Percentiles rank a stretch among this genome's conserved stretches.
Evolutionary conservation across 192 early-diverging fungal species (phyloP).

Genomic region (Dissophora ornata): DNA sequence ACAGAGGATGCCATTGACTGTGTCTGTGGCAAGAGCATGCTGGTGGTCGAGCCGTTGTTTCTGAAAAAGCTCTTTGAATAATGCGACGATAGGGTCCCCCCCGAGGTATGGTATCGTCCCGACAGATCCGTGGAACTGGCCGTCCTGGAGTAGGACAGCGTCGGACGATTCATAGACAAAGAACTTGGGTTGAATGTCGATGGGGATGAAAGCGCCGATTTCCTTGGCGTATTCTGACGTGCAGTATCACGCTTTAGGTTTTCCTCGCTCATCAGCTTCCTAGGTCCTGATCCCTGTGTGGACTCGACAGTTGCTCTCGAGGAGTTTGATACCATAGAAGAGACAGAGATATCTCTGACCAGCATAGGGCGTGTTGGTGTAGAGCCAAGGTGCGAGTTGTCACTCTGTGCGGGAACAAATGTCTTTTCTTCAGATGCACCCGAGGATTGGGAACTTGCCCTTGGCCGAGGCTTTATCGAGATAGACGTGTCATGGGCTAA

Average conservation of each 20-base stretch:
- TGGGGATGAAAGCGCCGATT: conserved; percentile 11
- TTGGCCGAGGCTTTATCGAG: conserved; percentile 9
- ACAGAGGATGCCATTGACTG: conserved; percentile 20
- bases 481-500: background rate
- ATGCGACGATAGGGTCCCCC: too few relatives aligned
- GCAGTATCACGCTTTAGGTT: conserved; percentile 9
- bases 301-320: background rate
- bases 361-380: background rate
- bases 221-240: conserved; percentile 6
- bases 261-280: conserved; percentile 24
- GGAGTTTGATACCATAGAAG: conserved; percentile 1
- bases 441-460: conserved; percentile 26
- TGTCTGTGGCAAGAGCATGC: background rate
- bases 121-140: background rate
- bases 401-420: conserved; percentile 1
- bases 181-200: background rate
- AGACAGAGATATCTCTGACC: background rate
- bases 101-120: background rate
- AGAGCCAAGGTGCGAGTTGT: background rate
- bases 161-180: background rate
- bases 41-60: background rate
- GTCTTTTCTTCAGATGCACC: conserved; percentile 1
- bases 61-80: background rate
- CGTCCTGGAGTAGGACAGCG: background rate
- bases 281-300: conserved; percentile 4